A percentile compares a stretch with the other conserved stretches of the same genome.
phyloP scores from a whole-genome alignment of 768 basidiomycete species.

The Coprinopsis sp. region DNA sequence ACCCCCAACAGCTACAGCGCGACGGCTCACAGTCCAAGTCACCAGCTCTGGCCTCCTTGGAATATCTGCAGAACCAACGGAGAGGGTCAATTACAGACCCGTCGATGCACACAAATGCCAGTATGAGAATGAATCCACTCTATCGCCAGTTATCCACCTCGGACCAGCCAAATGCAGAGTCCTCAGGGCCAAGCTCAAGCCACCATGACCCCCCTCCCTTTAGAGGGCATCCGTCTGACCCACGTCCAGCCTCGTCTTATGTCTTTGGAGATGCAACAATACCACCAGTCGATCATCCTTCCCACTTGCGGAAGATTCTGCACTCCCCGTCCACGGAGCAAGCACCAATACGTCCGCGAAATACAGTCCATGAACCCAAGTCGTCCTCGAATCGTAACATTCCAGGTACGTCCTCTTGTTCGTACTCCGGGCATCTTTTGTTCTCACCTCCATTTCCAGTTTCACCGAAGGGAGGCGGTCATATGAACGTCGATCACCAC shows the following conservation, averaged over 20 bases:
- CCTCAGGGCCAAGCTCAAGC: slow-evolving; percentile 23
- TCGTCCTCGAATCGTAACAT: slow-evolving; percentile 22
- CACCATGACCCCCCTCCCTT: slow-evolving; percentile 24
- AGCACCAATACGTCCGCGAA: slow-evolving; percentile 22
- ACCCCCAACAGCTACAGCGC: slow-evolving; percentile 2
- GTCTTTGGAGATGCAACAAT: slow-evolving; percentile 65
- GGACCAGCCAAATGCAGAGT: slow-evolving; percentile 16
- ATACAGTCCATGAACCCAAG: slow-evolving; percentile 25
- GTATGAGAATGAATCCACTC: slow-evolving; percentile 19
- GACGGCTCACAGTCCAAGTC: slow-evolving; percentile 41
- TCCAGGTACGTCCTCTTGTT: slow-evolving; percentile 22
- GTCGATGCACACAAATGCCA: slow-evolving; percentile 46
- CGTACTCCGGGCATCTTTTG: not conserved
- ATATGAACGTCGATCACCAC: slow-evolving; percentile 37
- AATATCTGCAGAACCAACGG: slow-evolving; percentile 77
- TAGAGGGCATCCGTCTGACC: slow-evolving; percentile 34
- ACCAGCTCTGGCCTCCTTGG: slow-evolving; percentile 67
- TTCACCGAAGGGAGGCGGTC: slow-evolving; percentile 27
- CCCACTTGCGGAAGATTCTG: slow-evolving; percentile 55
- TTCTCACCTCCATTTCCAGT: slow-evolving; percentile 15
- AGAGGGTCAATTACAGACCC: slow-evolving; percentile 83
- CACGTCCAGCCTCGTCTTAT: slow-evolving; percentile 62
- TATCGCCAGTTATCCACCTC: slow-evolving; percentile 7
- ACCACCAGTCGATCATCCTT: slow-evolving; percentile 30
- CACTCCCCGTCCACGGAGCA: slow-evolving; percentile 54